These are phyloP conservation scores for Acanthamoeba culbertsoni DNA, from an alignment of 208 protist genomes.

Conservation along the genomic window DNA sequence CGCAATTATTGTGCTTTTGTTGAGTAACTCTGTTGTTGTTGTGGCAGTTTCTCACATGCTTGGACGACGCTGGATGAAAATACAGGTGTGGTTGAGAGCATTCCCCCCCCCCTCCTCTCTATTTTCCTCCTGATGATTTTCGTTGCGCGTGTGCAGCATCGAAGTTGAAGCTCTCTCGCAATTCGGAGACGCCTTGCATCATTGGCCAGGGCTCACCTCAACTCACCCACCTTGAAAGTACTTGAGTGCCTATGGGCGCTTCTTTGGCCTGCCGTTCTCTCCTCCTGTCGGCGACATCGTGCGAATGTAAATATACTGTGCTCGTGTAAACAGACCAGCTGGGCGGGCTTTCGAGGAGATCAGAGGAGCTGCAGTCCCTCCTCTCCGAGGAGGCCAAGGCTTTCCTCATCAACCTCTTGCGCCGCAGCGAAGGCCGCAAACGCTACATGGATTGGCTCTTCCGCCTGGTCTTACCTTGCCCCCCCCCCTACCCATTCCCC, in stretches of 20 bases:
- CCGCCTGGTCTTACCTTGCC: neutral
- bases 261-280: neutral
- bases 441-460: conserved; percentile 45
- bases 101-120: neutral
- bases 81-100: neutral
- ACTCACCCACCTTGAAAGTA: neutral
- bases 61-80: neutral
- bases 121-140: neutral
- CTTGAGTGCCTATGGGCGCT: neutral
- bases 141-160: neutral
- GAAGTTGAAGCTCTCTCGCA: neutral
- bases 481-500: neutral
- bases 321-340: neutral
- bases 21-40: neutral
- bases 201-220: conserved; percentile 33
- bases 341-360: neutral
- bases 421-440: conserved; percentile 17
- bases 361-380: neutral
- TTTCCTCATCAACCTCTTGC: conserved; percentile 33
- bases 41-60: neutral
- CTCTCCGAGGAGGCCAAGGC: neutral
- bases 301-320: too few relatives aligned
- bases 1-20: neutral
- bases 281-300: too few relatives aligned
- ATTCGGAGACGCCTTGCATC: conserved; percentile 9